Evolutionary conservation across 2,329 filamentous ascomycete species (phyloP).

Genomic region (Didymella segeticola): DNA sequence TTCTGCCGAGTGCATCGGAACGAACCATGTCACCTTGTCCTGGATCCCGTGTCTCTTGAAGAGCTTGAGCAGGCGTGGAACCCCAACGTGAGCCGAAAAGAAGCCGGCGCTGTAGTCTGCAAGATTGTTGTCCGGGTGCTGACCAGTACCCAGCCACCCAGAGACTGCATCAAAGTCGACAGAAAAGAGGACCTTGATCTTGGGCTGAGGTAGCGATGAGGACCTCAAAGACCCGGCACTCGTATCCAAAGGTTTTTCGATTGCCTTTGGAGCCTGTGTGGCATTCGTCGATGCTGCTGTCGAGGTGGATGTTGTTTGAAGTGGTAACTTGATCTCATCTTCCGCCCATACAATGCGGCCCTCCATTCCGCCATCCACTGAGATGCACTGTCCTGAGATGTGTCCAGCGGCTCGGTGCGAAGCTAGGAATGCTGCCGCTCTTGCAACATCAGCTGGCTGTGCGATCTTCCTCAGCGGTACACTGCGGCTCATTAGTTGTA

Average conservation of each 20-base stretch:
- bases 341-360: conserved; percentile 58
- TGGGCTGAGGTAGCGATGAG: conserved; percentile 21
- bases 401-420: conserved; percentile 61
- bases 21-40: conserved; percentile 65
- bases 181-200: conserved; percentile 51
- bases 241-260: too few species aligned
- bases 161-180: conserved; percentile 66
- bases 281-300: too few species aligned
- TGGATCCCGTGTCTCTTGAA: conserved; percentile 60
- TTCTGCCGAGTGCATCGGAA: conserved; percentile 66
- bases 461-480: conserved; percentile 57
- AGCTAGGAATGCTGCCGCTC: conserved; percentile 58
- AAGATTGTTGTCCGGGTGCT: conserved; percentile 60
- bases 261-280: too few species aligned
- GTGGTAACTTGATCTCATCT: conserved; percentile 44
- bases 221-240: neutral
- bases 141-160: conserved; percentile 65
- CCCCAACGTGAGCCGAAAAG: conserved; percentile 64
- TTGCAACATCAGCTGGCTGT: conserved; percentile 58
- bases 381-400: conserved; percentile 61
- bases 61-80: conserved; percentile 61
- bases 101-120: conserved; percentile 64
- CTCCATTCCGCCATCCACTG: conserved; percentile 61
- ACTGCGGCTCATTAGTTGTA: conserved; percentile 18
- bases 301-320: neutral